Evolutionary conservation across 805 yeast species (phyloP), one percentile per base, ranked within the genome.

Genomic region (Wickerhamiella occidentalis): DNA sequence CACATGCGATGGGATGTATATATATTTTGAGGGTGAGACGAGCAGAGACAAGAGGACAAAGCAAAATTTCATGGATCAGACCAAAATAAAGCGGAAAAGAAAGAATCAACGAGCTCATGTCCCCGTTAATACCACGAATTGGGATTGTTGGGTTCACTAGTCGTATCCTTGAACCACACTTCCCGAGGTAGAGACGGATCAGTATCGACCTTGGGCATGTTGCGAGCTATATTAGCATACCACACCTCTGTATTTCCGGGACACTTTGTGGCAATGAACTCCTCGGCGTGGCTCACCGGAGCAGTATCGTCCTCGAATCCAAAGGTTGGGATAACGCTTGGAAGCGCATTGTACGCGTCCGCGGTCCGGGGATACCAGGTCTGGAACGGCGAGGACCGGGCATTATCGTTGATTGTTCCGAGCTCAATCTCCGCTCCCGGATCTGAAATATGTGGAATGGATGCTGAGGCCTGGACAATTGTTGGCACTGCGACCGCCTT

Each of bases 261-360:
- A 12, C 19, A 5, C 6, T 33, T 33, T n/a, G 38, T 33, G 19
- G 38, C 38, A 25, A 45, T 37, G 21, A 45, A 45, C 40, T 45
- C 41, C 15, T 25, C 29, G n/a, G 47, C 47, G 9, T 23, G 29
- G 25, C 33, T 35, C 19, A 45, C 25, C 9, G 47, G 47, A 1
- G 47, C 47, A 15, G 47, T 45, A 8, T 45, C 47, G 23, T 45
- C 47, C 18, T 45, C 47, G 35, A 19, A 45, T 13, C 40, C 41
- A 45, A 45, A 45, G 12, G 47, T 45, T 3, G 47, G 47, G n/a
- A 35, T 23, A 6, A 33, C 40, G 11, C 23, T 37, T 1, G 47
- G 47, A 29, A 45, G n/a, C 8, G 40, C 30, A 15, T 45, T 45
- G 33, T 45, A 45, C 7, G 33, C 47, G 18, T 45, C 48, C n/a